Base-by-base conservation (phyloP, 2,329 filamentous ascomycete genomes). In the Chaetomiaceae sp. region DNA sequence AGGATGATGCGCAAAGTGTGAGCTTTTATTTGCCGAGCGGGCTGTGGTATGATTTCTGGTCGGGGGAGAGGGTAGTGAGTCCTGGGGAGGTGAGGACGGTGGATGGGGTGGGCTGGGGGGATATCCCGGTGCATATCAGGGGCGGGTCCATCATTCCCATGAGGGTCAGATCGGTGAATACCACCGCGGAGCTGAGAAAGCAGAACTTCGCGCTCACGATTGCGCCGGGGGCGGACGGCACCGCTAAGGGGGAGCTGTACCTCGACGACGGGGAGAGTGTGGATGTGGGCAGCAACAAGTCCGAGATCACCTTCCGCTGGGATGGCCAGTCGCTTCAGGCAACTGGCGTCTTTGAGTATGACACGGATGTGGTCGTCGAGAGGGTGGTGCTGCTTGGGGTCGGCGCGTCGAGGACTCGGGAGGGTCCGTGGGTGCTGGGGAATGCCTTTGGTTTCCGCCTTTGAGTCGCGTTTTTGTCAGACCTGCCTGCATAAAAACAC, bases 121-220 rank as follows among this genome's bases (percentile, higher is more conserved):
- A 64, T 9, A 85, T 86, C 54, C 82, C 83, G 2, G 70, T 86
- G 7, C 81, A 85, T 62, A 76, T 85, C 59, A 76, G 77, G 45
- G 81, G 80, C 20, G 82, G 83, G 19, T 72, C 64, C 49, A 78
- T 86, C 53, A 61, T 86, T n/a, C 80, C 82, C 0, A 63, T 80
- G 49, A 76, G 82, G 21, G 63, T 65, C 1, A 66, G 70, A 35
- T 72, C 72, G 27, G 74, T 72, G 0, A 77, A 75, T 48, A 80
- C 76, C 0, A 80, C 77, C 2, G 70, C 68, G 1, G 68, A 71
- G 16, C 63, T 80, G 41, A 68, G 77, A 17, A 63, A 69, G 52
- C 62, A 77, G 50, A 65, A 73, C 55, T 80, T 80, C 59, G 60
- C 65, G 7, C 51, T 81, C 23, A 51, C 79, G 19, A 68, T 80